Conservation (phyloP, 306 rosid species). For the Cicer judaicum region DNA sequence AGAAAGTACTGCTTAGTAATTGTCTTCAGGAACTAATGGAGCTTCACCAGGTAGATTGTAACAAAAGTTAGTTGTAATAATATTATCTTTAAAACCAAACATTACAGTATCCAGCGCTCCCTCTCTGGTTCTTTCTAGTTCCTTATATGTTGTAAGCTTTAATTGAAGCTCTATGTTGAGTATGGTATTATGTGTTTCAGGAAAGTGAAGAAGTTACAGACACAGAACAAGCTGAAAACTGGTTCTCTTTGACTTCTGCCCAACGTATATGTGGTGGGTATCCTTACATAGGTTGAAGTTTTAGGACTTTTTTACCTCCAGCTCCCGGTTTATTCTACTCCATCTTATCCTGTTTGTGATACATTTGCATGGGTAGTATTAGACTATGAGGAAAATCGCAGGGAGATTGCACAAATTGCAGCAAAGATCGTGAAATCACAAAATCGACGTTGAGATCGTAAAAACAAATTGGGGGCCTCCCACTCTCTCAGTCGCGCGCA, state of each 20-base stretch:
- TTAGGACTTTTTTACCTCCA: slow-evolving; percentile 23
- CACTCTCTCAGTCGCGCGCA: no score
- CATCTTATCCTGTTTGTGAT: slow-evolving; percentile 28
- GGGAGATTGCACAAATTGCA: no score
- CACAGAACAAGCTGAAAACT: slow-evolving; percentile 99
- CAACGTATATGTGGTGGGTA: slow-evolving; percentile 96
- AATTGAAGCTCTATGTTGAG: slow-evolving; percentile 31
- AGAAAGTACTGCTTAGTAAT: slow-evolving; percentile 94
- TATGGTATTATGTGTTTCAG: slow-evolving; percentile 52
- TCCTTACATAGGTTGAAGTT: slow-evolving; percentile 41
- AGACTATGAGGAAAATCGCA: neutral
- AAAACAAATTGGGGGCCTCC: no score
- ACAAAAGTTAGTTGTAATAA: slow-evolving; percentile 1
- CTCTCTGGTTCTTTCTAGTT: slow-evolving; percentile 9
- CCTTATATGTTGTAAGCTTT: neutral
- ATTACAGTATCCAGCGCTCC: slow-evolving; percentile 10
- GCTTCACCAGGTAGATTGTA: slow-evolving; percentile 89
- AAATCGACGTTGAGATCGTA: no score
- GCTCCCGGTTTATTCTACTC: slow-evolving; percentile 20
- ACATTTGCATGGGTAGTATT: slow-evolving; percentile 3
- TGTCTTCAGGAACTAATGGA: slow-evolving; percentile 99
- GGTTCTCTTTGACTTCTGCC: slow-evolving; percentile 98
- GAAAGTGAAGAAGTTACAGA: slow-evolving; percentile 98
- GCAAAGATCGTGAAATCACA: no score
- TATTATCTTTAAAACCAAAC: slow-evolving; percentile 31